phyloP scores from a whole-genome alignment of 1,284 basidiomycete genomes.

The Tetrapyrgos nigripes region DNA sequence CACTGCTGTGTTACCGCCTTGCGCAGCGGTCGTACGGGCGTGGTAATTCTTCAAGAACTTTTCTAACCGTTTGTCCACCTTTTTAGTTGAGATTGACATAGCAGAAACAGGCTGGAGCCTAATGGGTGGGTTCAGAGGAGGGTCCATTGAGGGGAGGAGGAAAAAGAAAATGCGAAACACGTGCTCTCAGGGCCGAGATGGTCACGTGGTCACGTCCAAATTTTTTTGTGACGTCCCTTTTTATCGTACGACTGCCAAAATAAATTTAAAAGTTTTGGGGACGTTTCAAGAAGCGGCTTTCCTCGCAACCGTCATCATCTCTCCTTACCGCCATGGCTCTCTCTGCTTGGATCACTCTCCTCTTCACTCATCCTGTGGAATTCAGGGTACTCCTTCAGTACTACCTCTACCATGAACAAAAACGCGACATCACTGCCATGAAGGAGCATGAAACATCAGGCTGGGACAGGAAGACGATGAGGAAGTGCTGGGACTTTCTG shows the following conservation, averaged over 20 bases:
- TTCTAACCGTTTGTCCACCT: slow-evolving; percentile 45
- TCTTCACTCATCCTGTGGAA: slow-evolving; percentile 80
- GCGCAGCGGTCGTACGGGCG: slow-evolving; percentile 47
- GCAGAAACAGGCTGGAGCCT: slow-evolving; percentile 47
- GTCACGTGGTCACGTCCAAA: background rate
- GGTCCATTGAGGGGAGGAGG: slow-evolving; percentile 43
- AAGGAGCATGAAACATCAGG: slow-evolving; percentile 78
- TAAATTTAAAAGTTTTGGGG: background rate
- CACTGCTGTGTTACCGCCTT: slow-evolving; percentile 50
- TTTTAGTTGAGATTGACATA: slow-evolving; percentile 43
- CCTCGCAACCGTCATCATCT: background rate
- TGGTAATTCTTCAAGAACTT: slow-evolving; percentile 54
- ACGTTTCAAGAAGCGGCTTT: background rate
- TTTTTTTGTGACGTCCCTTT: background rate
- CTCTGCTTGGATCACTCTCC: slow-evolving; percentile 58
- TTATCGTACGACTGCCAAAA: background rate
- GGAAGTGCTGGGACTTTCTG: slow-evolving; percentile 89
- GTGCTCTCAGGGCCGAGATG: background rate
- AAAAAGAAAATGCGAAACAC: too few species aligned
- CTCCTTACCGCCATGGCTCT: slow-evolving; percentile 38
- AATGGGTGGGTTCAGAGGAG: slow-evolving; percentile 51
- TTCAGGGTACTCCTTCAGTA: slow-evolving; percentile 82
- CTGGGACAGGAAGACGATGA: slow-evolving; percentile 88
- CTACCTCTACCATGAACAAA: slow-evolving; percentile 79
- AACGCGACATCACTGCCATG: slow-evolving; percentile 79